Conservation (phyloP, 2,329 filamentous ascomycete genomes). For the Chrysosporium keratinophilum region DNA sequence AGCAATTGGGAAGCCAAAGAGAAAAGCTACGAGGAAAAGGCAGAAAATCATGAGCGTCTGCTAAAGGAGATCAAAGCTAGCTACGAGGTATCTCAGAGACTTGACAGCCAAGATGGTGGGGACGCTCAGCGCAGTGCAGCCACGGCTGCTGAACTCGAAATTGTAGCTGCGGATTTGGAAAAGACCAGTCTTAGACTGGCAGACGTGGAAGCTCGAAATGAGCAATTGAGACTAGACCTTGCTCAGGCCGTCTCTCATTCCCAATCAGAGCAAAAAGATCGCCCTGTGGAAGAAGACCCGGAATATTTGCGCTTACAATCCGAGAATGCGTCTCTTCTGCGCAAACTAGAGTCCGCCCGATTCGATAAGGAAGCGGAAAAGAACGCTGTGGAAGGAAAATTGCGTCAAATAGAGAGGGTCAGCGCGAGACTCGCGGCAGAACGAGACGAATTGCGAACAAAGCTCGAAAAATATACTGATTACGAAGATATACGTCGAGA, state of each 20-base stretch:
- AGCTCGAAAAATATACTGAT: conserved; percentile 80
- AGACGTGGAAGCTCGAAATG: conserved; percentile 87
- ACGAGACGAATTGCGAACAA: conserved; percentile 65
- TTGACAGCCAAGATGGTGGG: conserved; percentile 60
- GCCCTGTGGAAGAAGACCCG: conserved; percentile 75
- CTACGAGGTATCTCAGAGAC: conserved; percentile 87
- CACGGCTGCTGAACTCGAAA: conserved; percentile 81
- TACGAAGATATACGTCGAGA: conserved; percentile 96
- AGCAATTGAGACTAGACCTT: conserved; percentile 80
- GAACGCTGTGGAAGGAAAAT: conserved; percentile 61
- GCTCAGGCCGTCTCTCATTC: conserved; percentile 74
- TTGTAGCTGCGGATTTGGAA: conserved; percentile 84
- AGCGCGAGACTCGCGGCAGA: conserved; percentile 65
- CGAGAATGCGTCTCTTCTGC: conserved; percentile 83
- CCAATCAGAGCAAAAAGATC: conserved; percentile 46
- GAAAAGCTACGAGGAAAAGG: conserved; percentile 78
- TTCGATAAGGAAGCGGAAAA: conserved; percentile 76
- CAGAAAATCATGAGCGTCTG: conserved; percentile 84
- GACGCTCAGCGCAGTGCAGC: conserved; percentile 53
- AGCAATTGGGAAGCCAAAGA: conserved; percentile 96
- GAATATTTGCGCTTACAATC: conserved; percentile 76
- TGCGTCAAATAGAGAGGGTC: conserved; percentile 72
- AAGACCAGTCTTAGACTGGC: conserved; percentile 76
- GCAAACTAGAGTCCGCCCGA: conserved; percentile 72
- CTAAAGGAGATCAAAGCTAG: conserved; percentile 92